Conservation (phyloP, 2,329 filamentous ascomycete species). For the Plenodomus lindquistii region DNA sequence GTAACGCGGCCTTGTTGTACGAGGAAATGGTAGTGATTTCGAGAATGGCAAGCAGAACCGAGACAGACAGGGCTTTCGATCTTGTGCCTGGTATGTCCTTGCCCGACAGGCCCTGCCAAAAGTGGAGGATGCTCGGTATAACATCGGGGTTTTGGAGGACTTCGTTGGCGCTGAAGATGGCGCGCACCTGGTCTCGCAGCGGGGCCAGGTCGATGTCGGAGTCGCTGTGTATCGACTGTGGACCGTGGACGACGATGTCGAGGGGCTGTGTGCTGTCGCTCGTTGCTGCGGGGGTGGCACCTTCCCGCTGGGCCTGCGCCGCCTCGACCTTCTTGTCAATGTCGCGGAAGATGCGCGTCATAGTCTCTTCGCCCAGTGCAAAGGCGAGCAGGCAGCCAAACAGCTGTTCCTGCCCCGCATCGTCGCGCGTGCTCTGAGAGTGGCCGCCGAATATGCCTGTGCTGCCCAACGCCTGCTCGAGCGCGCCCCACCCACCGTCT, state of each 20-base stretch:
- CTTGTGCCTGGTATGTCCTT: constrained; percentile 35
- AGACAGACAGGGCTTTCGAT: constrained; percentile 41
- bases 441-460: constrained; percentile 56
- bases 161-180: constrained; percentile 46
- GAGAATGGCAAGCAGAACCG: constrained; percentile 41
- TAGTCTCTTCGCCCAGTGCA: constrained; percentile 74
- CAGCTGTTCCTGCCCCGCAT: constrained; percentile 65
- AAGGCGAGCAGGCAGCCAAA: constrained; percentile 84
- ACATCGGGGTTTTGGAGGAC: constrained; percentile 47
- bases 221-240: constrained; percentile 31
- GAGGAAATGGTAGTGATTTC: constrained; percentile 41
- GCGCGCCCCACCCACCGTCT: constrained; percentile 74
- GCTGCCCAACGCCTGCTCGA: constrained; percentile 73
- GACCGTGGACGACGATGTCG: constrained; percentile 32
- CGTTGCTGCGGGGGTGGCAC: not conserved
- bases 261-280: constrained; percentile 11
- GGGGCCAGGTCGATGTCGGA: constrained; percentile 31
- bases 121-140: constrained; percentile 44
- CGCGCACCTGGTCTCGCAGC: constrained; percentile 35
- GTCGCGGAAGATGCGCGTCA: constrained; percentile 67
- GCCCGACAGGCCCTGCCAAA: constrained; percentile 43
- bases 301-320: constrained; percentile 14
- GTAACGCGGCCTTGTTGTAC: constrained; percentile 44
- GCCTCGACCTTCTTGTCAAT: constrained; percentile 36
- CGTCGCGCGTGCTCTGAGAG: constrained; percentile 37